Base-by-base conservation (phyloP, 805 yeast genomes). In the Spathaspora sp. region DNA sequence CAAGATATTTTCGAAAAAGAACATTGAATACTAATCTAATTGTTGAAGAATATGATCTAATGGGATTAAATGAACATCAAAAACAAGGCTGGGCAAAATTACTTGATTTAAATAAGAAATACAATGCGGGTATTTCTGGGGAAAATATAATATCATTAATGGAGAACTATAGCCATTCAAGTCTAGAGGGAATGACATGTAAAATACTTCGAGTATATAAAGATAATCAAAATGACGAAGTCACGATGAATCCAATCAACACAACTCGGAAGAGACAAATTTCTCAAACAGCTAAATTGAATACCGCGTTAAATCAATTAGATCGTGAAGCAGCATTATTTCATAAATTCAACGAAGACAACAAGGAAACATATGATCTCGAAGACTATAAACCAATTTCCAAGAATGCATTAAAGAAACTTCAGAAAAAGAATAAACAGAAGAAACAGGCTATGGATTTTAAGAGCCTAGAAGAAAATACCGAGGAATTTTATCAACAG, bases 401-500 rank as follows among this genome's bases (percentile, higher is more conserved):
- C 10, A 60, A 60, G 49, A 60, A 58, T 46, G 57, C 57, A 44
- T 42, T 56, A 16, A 60, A 60, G 44, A 54, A 55, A 46, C 42
- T 57, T 26, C 50, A 53, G 10, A 58, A 58, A 38, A 58, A 58
- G 49, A 51, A 51, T n/a, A 48, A 52, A 23, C 46, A 51, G 32
- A 45, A 39, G 19, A 49, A 49, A 17, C 42, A 55, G 14, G 50
- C 50, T 16, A 44, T 45, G 19, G 58, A 55, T 17, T 42, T 50
- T 20, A 49, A 51, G 43, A 54, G 54, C 35, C 49, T 52, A 28
- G 52, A 54, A 38, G 32, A 32, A 5, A 43, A 52, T 14, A 47
- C 52, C 6, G 52, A 63, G 60, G 60, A 61, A 52, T 72, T 75
- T 58, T 61, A 69, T 40, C 57, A 56, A n/a, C 63, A 65, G 31